These are phyloP conservation scores for Rhododendron henanense DNA, from an alignment of 148 eudicot genomes.

Conservation along the genomic window DNA sequence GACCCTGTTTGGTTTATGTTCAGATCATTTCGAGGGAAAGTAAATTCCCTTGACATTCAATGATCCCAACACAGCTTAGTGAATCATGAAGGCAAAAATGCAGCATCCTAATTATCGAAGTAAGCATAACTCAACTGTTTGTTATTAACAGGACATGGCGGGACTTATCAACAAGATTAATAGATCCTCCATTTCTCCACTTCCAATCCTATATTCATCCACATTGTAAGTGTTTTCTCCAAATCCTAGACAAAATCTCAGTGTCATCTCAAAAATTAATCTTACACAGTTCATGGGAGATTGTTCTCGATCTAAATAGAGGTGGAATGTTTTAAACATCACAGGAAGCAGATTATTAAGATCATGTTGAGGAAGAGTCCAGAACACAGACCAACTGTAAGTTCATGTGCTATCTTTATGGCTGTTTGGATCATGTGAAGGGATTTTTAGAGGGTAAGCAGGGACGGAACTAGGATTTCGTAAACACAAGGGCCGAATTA, in stretches of 20 bases:
- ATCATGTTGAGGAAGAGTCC: constrained; percentile 91
- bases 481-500: no score
- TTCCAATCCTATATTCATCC: constrained; percentile 72
- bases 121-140: neutral
- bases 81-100: neutral
- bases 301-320: neutral
- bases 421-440: neutral
- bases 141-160: constrained; percentile 63
- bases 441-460: neutral
- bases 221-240: constrained; percentile 58
- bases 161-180: constrained; percentile 90
- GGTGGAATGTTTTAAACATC: constrained; percentile 3
- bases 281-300: neutral
- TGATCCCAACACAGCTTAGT: neutral
- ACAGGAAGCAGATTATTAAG: constrained; percentile 91
- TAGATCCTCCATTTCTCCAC: constrained; percentile 66
- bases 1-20: neutral
- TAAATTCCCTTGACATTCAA: neutral
- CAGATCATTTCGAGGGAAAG: neutral
- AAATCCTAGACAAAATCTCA: neutral
- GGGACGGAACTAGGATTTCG: no score
- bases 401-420: constrained; percentile 17
- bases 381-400: constrained; percentile 95
- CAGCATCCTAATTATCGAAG: neutral
- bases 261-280: neutral